These are phyloP conservation scores for Collybia sp. DNA, from an alignment of 768 basidiomycete genomes.

Conservation along the genomic window DNA sequence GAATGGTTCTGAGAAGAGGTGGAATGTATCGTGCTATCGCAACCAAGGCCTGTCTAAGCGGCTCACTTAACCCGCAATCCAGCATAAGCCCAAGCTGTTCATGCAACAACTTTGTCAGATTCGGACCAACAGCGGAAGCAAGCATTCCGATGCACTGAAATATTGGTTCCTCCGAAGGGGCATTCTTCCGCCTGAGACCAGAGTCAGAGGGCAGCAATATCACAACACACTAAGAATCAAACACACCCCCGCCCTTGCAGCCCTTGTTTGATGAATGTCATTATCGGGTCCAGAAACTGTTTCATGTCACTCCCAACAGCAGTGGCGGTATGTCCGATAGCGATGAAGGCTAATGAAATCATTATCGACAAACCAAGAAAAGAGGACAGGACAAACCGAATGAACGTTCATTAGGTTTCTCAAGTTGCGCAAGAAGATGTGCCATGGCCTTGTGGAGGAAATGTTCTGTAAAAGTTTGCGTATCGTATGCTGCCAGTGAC, in stretches of 20 bases:
- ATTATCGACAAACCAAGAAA: constrained; percentile 6
- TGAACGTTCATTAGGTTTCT: constrained; percentile 84
- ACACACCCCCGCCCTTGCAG: constrained; percentile 79
- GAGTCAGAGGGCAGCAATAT: background rate
- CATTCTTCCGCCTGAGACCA: constrained; percentile 69
- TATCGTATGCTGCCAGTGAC: constrained; percentile 91
- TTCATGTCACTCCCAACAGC: constrained; percentile 95
- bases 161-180: constrained; percentile 89
- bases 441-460: constrained; percentile 94
- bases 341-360: constrained; percentile 71
- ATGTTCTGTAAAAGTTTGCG: constrained; percentile 85
- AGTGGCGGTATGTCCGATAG: constrained; percentile 92
- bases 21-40: constrained; percentile 86
- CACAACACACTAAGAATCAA: background rate
- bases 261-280: constrained; percentile 86
- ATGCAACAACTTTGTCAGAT: constrained; percentile 91
- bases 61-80: constrained; percentile 87
- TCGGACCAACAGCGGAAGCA: constrained; percentile 91
- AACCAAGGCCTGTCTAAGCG: constrained; percentile 77
- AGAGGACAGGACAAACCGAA: constrained; percentile 54
- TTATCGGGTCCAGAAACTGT: constrained; percentile 88
- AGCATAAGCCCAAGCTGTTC: constrained; percentile 98
- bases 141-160: constrained; percentile 99
- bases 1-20: constrained; percentile 86
- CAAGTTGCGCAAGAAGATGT: constrained; percentile 81